These are phyloP conservation scores for Aspergillus flavus DNA, from an alignment of 2,329 filamentous ascomycete genomes.

Conservation along the genomic window DNA sequence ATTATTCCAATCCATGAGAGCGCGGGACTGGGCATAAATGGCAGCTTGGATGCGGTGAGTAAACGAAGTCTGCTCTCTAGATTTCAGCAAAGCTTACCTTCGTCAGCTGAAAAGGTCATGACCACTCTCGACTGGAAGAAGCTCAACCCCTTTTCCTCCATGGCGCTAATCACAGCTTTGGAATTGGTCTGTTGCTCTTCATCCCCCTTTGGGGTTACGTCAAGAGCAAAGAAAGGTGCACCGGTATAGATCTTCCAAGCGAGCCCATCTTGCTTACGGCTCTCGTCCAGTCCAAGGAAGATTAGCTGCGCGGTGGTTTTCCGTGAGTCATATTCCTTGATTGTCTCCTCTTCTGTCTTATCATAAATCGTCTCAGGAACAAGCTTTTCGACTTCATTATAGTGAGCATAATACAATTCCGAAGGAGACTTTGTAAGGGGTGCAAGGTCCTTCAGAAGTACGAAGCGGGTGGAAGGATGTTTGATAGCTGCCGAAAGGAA, in stretches of 20 bases:
- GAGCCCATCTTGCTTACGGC: slow-evolving; percentile 44
- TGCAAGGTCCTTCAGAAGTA: slow-evolving; percentile 77
- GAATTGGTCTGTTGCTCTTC: slow-evolving; percentile 60
- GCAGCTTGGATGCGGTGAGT: slow-evolving; percentile 61
- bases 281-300: slow-evolving; percentile 82
- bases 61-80: background rate
- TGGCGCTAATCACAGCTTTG: slow-evolving; percentile 59
- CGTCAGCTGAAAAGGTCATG: slow-evolving; percentile 61
- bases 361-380: slow-evolving; percentile 73
- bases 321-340: slow-evolving; percentile 73
- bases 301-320: slow-evolving; percentile 70
- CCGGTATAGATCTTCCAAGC: slow-evolving; percentile 68
- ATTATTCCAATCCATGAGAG: slow-evolving; percentile 89
- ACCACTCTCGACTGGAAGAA: slow-evolving; percentile 70
- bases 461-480: slow-evolving; percentile 59
- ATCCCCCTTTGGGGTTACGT: slow-evolving; percentile 73
- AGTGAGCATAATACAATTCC: slow-evolving; percentile 68
- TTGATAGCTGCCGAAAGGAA: slow-evolving; percentile 53
- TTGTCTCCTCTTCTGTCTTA: slow-evolving; percentile 69
- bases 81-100: slow-evolving; percentile 53
- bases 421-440: slow-evolving; percentile 67
- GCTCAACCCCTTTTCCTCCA: slow-evolving; percentile 63
- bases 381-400: slow-evolving; percentile 69
- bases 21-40: slow-evolving; percentile 85
- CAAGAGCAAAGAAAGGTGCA: slow-evolving; percentile 83